Percentiles rank a stretch among this genome's conserved stretches.
Evolutionary conservation across 257 asterid species (phyloP).

Genomic region (Phtheirospermum japonicum): DNA sequence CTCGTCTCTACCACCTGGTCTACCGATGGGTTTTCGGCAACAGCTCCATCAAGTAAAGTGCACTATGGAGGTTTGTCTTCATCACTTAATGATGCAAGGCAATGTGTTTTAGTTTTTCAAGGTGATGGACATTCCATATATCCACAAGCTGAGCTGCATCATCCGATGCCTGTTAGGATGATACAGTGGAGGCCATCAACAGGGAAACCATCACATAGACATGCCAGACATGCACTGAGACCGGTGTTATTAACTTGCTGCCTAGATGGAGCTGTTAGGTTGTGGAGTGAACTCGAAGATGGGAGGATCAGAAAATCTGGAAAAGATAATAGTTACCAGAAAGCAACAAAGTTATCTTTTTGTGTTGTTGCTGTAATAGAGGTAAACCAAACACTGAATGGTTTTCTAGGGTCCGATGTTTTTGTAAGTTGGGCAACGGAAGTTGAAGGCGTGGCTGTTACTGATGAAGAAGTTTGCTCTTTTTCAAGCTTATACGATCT

Average conservation of each 20-base stretch:
- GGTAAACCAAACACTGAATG: constrained; percentile 65
- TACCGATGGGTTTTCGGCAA: constrained; percentile 67
- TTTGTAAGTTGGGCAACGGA: constrained; percentile 79
- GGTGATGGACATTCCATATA: constrained; percentile 43
- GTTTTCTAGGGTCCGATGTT: constrained; percentile 63
- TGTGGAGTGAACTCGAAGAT: constrained; percentile 92
- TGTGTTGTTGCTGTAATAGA: constrained; percentile 75
- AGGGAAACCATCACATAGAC: constrained; percentile 51
- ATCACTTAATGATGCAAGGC: constrained; percentile 40
- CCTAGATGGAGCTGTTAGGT: constrained; percentile 83
- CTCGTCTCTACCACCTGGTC: constrained; percentile 83
- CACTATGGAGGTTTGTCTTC: constrained; percentile 37
- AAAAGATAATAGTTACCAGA: constrained; percentile 63
- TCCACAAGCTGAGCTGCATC: constrained; percentile 56
- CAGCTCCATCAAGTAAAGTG: constrained; percentile 59
- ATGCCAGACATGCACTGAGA: constrained; percentile 46
- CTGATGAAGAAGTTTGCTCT: constrained; percentile 41
- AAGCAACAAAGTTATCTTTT: constrained; percentile 46
- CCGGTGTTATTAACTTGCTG: constrained; percentile 78
- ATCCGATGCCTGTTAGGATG: constrained; percentile 78
- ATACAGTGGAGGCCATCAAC: constrained; percentile 93
- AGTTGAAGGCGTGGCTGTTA: constrained; percentile 49
- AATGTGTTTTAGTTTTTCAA: constrained; percentile 57
- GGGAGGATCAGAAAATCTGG: constrained; percentile 65
- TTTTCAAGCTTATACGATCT: constrained; percentile 48